A percentile compares a stretch with the other conserved stretches of the same genome.
Conservation (phyloP, 1,139 yeast species). For the Yamadazyma sp. region DNA sequence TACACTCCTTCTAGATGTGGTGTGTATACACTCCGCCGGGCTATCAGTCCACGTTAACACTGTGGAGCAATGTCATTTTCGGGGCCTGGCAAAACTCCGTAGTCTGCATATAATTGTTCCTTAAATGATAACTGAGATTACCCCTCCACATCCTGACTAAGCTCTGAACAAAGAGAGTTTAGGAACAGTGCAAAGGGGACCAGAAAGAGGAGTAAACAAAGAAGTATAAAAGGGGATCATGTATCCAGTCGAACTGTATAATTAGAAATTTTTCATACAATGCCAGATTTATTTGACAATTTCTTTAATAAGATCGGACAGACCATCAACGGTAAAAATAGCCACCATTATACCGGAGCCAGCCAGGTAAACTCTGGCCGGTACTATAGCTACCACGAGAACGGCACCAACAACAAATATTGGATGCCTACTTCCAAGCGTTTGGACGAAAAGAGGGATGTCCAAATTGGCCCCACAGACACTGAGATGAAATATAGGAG, state of each 20-base stretch:
- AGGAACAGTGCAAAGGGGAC: neutral
- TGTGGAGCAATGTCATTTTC: too few species aligned
- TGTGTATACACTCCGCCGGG: too few species aligned
- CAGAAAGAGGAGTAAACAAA: too few species aligned
- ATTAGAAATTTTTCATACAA: conserved; percentile 9
- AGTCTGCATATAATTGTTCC: too few species aligned
- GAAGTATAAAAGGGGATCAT: neutral
- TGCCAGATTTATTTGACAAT: conserved; percentile 48
- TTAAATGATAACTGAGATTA: too few species aligned
- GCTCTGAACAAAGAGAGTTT: neutral
- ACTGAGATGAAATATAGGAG: conserved; percentile 13
- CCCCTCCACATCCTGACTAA: neutral
- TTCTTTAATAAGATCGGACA: conserved; percentile 33
- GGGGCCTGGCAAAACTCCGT: neutral
- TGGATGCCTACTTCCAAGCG: conserved; percentile 33
- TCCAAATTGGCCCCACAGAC: conserved; percentile 3
- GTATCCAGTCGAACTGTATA: neutral
- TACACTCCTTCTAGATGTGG: too few species aligned
- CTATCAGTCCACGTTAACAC: too few species aligned
- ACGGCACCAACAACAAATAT: conserved; percentile 38
- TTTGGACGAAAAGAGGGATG: conserved; percentile 3
- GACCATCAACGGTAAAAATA: conserved; percentile 36
- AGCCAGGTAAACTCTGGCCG: conserved; percentile 41
- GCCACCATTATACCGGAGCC: conserved; percentile 28
- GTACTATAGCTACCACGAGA: conserved; percentile 37